Evolutionary conservation across 176 grass and related monocot species (phyloP), one percentile per base, ranked within the genome.

Genomic region (Carex myosuroides): DNA sequence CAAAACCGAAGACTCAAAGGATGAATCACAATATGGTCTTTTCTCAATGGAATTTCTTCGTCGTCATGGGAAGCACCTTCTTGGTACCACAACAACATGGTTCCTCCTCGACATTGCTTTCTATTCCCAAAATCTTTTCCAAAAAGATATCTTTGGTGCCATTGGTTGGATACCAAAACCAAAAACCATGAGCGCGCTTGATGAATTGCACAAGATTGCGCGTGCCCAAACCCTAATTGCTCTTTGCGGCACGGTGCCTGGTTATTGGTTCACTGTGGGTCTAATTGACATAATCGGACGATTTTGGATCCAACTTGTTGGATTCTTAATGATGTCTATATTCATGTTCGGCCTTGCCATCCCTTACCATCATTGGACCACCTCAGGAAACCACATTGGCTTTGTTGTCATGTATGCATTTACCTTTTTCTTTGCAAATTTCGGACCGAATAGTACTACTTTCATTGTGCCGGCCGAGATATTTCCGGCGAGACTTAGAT

Each of bases 401-500:
- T 97, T 97, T 83, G 7, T 97, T 26, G 89, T 93, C 33, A 86
- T 97, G 87, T 91, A 96, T 88, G 94, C 26, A 33, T 89, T 89
- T 59, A 89, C 88, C 0, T 69, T 94, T 71, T 90, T 87, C 89
- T 90, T 90, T 66, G 85, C 85, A 54, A 87, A 90, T 64, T 90
- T 90, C 32, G 89, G 89, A 60, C 89, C 89, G 8, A 87, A 90
- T 79, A 88, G 92, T 44, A 97, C 92, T 54, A 97, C 94, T 0
- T 97, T 97, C 91, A 93, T 97, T 79, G 94, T 97, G 64, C 94
- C 91, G 9, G 94, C 94, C 0, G 91, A 97, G 87, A 97, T 97
- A 69, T 97, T 97, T 77, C 94, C 94, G 35, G 94, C 91, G 6
- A 54, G 94, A 88, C 88, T 97, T 35, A 60, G 89, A 6, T 87